Base-by-base conservation (phyloP, 2,329 filamentous ascomycete species). In the Huntiella abstrusa region DNA sequence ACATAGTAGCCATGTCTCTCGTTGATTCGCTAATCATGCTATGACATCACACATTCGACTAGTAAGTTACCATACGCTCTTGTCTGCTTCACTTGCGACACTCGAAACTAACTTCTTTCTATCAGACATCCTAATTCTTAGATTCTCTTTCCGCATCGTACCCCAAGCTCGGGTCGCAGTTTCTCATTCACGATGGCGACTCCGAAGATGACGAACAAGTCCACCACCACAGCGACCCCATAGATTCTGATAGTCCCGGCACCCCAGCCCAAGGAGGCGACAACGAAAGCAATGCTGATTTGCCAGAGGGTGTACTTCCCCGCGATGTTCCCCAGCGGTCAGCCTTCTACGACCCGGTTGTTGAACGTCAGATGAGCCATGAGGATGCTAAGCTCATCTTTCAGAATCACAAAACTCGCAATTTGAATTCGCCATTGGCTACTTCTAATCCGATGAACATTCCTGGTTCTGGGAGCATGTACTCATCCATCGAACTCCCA, bases 331-430 rank as follows among this genome's bases (percentile, higher is more conserved):
- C 73, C 33, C 70, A 70, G 51, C 80, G 79, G 58, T 94, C 86
- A 6, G 83, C 87, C 15, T 92, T 86, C 58, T 95, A 93, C 64
- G 87, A 95, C 61, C 85, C 88, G 56, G 80, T 88, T 45, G 83
- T 84, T 45, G 91, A 98, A 62, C 92, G 91, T 56, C 83, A 88
- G 57, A 82, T 94, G 77, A 92, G 81, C 57, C 86, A 94, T 60
- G 80, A 83, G 19, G 91, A 98, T 59, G 84, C 88, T 50, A 96
- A 94, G 62, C 72, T 95, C 52, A 93, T 96, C 65, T 98, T 94
- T 61, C 88, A 95, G 64, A 51, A 49, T 33, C 49, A 50, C 41
- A 47, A 50, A 13, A 39, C 22, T 17, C 45, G 49, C 13, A 50
- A 43, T 32, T 22, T 47, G 11, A 38, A 47, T 12, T 50, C 45